A percentile compares a stretch with the other conserved stretches of the same genome.
These are phyloP conservation scores for Avena eriantha DNA, from an alignment of 176 grass and related monocot species.

Conservation along the genomic window DNA sequence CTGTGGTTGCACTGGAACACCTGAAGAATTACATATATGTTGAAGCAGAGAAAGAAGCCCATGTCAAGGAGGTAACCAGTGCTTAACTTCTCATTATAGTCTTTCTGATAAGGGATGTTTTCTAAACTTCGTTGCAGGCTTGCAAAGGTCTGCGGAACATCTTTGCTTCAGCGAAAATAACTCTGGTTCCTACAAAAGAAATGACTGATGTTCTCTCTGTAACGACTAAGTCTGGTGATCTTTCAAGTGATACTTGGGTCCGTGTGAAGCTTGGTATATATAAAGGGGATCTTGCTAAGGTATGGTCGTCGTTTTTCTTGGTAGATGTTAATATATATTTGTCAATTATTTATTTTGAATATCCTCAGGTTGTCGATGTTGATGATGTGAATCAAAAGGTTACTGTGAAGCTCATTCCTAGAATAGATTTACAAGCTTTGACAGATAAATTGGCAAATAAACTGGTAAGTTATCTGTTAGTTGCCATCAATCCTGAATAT, in stretches of 20 bases:
- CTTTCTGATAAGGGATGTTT: not conserved
- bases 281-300: slow-evolving; percentile 93
- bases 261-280: slow-evolving; percentile 80
- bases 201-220: slow-evolving; percentile 85
- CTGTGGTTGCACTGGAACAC: slow-evolving; percentile 72
- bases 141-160: slow-evolving; percentile 83
- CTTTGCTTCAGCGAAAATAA: slow-evolving; percentile 66
- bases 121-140: slow-evolving; percentile 52
- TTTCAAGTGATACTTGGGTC: slow-evolving; percentile 80
- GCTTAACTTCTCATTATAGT: slow-evolving; percentile 39
- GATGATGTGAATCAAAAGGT: slow-evolving; percentile 75
- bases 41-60: slow-evolving; percentile 82
- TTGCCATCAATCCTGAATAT: slow-evolving; percentile 11
- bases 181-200: slow-evolving; percentile 72
- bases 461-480: slow-evolving; percentile 52
- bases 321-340: slow-evolving; percentile 3
- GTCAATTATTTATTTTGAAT: slow-evolving; percentile 29
- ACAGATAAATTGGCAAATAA: slow-evolving; percentile 58
- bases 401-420: slow-evolving; percentile 83
- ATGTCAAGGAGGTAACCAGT: slow-evolving; percentile 76
- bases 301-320: slow-evolving; percentile 37
- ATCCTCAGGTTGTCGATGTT: slow-evolving; percentile 80
- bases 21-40: slow-evolving; percentile 92
- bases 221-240: slow-evolving; percentile 70
- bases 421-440: slow-evolving; percentile 82